These are phyloP conservation scores for Basipetospora chlamydospora DNA, from an alignment of 2,329 filamentous ascomycete species.

Conservation along the genomic window DNA sequence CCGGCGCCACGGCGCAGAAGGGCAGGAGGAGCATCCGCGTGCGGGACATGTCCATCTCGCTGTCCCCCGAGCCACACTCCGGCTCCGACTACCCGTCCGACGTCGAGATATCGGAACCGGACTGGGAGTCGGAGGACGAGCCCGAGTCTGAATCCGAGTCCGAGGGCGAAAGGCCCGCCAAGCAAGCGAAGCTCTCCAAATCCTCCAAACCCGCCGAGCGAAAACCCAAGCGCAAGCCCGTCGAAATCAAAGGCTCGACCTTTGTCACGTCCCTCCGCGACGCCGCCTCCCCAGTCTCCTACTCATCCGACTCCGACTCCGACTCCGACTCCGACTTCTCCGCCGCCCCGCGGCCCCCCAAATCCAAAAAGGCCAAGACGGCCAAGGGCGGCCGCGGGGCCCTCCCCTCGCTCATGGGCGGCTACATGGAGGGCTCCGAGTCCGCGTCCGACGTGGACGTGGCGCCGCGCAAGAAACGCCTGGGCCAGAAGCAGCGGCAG, in stretches of 20 bases:
- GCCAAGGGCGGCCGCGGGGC: constrained; percentile 38
- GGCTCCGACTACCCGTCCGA: no score
- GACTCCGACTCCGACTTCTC: constrained; percentile 13
- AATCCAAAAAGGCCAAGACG: constrained; percentile 16
- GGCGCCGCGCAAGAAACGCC: constrained; percentile 47
- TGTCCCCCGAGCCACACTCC: constrained; percentile 5
- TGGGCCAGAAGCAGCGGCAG: constrained; percentile 64
- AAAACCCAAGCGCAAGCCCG: no score
- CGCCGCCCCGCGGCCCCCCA: constrained; percentile 12
- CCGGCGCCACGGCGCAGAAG: constrained; percentile 6
- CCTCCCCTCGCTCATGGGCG: constrained; percentile 62
- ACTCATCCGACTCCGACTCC: constrained; percentile 13
- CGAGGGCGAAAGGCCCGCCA: no score
- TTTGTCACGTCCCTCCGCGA: no score
- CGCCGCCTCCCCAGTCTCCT: no score
- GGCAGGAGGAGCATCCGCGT: constrained; percentile 11
- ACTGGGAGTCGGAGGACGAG: constrained; percentile 7
- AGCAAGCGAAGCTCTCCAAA: no score
- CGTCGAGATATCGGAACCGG: no score
- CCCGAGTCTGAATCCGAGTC: constrained; percentile 1
- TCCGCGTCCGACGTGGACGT: constrained; percentile 53
- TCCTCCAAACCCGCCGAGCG: no score
- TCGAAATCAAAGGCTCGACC: constrained; percentile 12
- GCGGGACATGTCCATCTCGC: constrained; percentile 19
- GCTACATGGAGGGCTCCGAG: constrained; percentile 66